Evolutionary conservation across 805 yeast genomes (phyloP).

Genomic region (Lipomyces starkeyi): DNA sequence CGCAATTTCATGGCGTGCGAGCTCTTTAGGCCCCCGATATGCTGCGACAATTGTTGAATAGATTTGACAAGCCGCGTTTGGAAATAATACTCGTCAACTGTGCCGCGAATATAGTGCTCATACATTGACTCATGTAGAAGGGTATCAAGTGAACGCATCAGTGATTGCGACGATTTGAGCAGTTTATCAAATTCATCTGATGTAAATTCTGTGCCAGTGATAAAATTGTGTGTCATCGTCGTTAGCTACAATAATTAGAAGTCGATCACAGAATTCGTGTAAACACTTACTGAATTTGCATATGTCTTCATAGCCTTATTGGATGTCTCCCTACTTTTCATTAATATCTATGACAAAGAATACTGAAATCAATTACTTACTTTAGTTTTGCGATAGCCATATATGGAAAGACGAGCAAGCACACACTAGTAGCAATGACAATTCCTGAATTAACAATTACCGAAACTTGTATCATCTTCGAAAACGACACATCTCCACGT

Average conservation of each 20-base stretch:
- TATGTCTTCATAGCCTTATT: conserved; percentile 56
- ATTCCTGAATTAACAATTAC: conserved; percentile 69
- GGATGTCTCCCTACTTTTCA: conserved; percentile 3
- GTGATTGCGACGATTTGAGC: conserved; percentile 19
- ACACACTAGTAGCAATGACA: conserved; percentile 59
- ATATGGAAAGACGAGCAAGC: conserved; percentile 68
- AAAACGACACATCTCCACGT: conserved; percentile 61
- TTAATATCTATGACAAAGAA: background rate
- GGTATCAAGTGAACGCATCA: conserved; percentile 45
- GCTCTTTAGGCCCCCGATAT: conserved; percentile 68
- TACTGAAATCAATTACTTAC: background rate
- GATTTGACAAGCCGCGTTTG: conserved; percentile 57
- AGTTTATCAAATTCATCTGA: conserved; percentile 31
- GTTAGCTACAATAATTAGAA: conserved; percentile 10
- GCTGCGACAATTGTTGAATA: conserved; percentile 57
- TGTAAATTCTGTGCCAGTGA: conserved; percentile 27
- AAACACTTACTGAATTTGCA: conserved; percentile 49
- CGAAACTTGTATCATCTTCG: conserved; percentile 60
- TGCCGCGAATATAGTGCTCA: conserved; percentile 63
- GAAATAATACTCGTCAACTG: conserved; percentile 57
- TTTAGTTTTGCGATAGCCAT: conserved; percentile 59
- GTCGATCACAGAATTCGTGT: conserved; percentile 27
- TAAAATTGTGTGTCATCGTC: conserved; percentile 25
- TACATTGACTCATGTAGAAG: conserved; percentile 63
- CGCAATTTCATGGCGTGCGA: conserved; percentile 60